Conservation (phyloP, 371 early-diverging fungal genomes). For the Sanchytrium tribonematis region DNA sequence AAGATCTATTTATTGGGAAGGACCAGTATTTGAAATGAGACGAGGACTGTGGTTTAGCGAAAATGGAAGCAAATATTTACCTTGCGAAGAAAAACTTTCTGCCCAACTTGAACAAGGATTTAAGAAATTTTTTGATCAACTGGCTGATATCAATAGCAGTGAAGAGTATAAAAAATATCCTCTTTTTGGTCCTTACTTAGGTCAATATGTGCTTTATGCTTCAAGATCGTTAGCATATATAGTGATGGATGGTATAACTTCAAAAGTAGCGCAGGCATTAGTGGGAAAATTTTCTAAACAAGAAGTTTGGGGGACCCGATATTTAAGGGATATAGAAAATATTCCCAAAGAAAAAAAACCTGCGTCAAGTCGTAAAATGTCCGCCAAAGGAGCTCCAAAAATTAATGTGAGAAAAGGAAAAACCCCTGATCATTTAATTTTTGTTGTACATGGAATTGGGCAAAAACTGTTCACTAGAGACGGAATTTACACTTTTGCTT, state of each 20-base stretch:
- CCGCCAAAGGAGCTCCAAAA: not conserved
- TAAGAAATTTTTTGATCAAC: slow-evolving; percentile 4
- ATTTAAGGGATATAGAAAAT: slow-evolving; percentile 42
- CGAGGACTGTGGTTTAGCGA: slow-evolving; percentile 52
- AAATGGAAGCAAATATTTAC: slow-evolving; percentile 26
- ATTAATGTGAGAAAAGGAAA: not conserved
- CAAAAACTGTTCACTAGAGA: slow-evolving; percentile 7
- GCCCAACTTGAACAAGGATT: slow-evolving; percentile 53
- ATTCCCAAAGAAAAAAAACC: slow-evolving; percentile 15
- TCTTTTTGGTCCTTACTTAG: slow-evolving; percentile 40
- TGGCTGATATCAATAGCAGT: not conserved
- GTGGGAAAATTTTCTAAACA: slow-evolving; percentile 30
- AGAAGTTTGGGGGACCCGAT: slow-evolving; percentile 31
- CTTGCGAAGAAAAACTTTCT: slow-evolving; percentile 46
- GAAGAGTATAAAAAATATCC: slow-evolving; percentile 25
- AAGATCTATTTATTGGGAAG: slow-evolving; percentile 43
- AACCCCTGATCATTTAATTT: slow-evolving; percentile 22
- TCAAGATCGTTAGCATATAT: slow-evolving; percentile 30
- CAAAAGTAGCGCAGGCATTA: slow-evolving; percentile 40
- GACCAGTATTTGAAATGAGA: slow-evolving; percentile 42
- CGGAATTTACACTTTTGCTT: not conserved
- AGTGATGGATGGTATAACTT: slow-evolving; percentile 23
- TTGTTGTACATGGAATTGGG: slow-evolving; percentile 39
- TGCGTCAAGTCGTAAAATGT: not conserved
- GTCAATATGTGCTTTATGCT: slow-evolving; percentile 37